Evolutionary conservation across 2,329 filamentous ascomycete species (phyloP), one percentile per base, ranked within the genome.

Genomic region (Passalora sequoiae): DNA sequence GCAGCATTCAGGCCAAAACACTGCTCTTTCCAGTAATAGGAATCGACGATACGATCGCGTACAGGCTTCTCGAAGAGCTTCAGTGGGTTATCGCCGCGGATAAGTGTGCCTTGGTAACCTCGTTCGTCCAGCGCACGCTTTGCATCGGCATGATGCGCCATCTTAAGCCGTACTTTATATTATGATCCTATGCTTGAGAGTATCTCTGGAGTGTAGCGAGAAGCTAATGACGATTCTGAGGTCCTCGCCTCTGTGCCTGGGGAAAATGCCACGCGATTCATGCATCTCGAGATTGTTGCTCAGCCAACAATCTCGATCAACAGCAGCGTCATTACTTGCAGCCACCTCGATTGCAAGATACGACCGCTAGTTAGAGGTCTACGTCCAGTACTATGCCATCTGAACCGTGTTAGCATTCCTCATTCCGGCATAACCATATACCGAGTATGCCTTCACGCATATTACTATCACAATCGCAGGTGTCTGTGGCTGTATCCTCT

Each of bases 1-100:
- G 81, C 81, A 3, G 78, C 77, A 70, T 97, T 98, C 53, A 98
- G 76, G 30, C 86, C 92, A 68, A 97, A 98, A 66, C 92, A 96
- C 70, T 96, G 89, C 69, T 97, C 92, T 68, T 96, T 96, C 85
- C 89, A 98, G 72, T 95, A 98, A 70, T 95, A 94, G 40, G 82
- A 87, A 62, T 95, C 89, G 56, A 89, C 81, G 66, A 98, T 96
- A 62, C 92, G 89, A 69, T 98, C 92, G 62, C 86, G 86, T 54
- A 96, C 88, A 29, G 89, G 85, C 66, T 94, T 95, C 67, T 97
- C 91, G 76, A 97, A 86, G 47, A 97, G 86, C 4, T 86, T 89
- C n/a, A 89, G 86, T 1, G 91, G 91, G 69, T 96, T 96, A 60
- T 94, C 84, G 48, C 89, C 89, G 64, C 91, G 89, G 51, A 92